Evolutionary conservation across 768 basidiomycete species (phyloP).

Genomic region (Leccinum incarnatum): DNA sequence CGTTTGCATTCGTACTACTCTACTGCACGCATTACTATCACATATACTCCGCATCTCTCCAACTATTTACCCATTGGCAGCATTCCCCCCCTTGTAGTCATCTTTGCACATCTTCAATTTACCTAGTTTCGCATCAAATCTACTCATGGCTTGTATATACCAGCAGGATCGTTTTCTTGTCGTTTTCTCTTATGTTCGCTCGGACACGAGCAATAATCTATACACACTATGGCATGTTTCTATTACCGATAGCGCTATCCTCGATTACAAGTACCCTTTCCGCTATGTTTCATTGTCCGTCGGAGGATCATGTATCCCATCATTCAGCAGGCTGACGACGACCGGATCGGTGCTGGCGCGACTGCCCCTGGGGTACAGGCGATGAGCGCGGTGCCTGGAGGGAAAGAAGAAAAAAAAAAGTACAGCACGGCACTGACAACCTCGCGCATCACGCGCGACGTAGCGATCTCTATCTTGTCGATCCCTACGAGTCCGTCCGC

Average conservation of each 20-base stretch:
- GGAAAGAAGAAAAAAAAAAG: conserved; percentile 26
- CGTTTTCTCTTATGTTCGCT: conserved; percentile 18
- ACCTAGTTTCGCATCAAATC: conserved; percentile 21
- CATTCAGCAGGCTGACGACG: conserved; percentile 50
- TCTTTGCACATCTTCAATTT: conserved; percentile 12
- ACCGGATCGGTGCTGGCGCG: conserved; percentile 43
- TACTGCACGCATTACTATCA: conserved; percentile 24
- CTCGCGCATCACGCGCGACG: conserved; percentile 68
- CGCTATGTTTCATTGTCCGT: conserved; percentile 32
- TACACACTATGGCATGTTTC: conserved; percentile 25
- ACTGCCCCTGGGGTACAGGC: conserved; percentile 40
- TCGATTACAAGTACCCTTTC: conserved; percentile 6
- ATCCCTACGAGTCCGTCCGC: conserved; percentile 69
- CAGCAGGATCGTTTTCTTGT: conserved; percentile 6
- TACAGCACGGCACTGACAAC: conserved; percentile 62
- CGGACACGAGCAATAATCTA: conserved; percentile 28
- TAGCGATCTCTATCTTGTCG: conserved; percentile 76
- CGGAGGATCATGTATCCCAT: conserved; percentile 56
- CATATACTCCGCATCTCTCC: conserved; percentile 8
- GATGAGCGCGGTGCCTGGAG: conserved; percentile 1
- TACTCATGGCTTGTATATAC: conserved; percentile 30
- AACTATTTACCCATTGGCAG: conserved; percentile 22
- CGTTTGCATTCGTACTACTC: conserved; percentile 22
- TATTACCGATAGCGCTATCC: conserved; percentile 18
- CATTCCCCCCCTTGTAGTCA: conserved; percentile 29